Evolutionary conservation across 257 asterid genomes (phyloP).

Genomic region (Nicotiana tabacum): DNA sequence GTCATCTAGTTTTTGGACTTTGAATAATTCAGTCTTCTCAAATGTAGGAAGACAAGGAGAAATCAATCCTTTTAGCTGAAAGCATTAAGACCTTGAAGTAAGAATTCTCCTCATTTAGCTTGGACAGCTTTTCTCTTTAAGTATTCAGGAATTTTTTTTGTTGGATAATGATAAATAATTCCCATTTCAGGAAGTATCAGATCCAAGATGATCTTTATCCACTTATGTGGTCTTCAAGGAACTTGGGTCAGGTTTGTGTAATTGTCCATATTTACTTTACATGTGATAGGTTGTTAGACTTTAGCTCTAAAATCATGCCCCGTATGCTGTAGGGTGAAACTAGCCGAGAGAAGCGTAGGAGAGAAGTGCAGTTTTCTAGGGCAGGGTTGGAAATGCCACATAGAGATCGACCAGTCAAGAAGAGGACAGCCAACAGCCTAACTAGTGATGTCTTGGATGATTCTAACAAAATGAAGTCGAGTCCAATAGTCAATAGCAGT

Average conservation of each 20-base stretch:
- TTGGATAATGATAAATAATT: neutral
- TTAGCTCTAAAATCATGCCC: slow-evolving; percentile 10
- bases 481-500: slow-evolving; percentile 10
- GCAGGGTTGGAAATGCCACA: slow-evolving; percentile 60
- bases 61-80: slow-evolving; percentile 52
- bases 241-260: slow-evolving; percentile 75
- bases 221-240: slow-evolving; percentile 85
- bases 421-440: slow-evolving; percentile 29
- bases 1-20: neutral
- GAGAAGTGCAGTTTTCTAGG: slow-evolving; percentile 68
- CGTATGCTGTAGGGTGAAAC: slow-evolving; percentile 61
- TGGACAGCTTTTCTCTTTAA: neutral
- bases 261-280: neutral
- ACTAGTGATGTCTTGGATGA: slow-evolving; percentile 23
- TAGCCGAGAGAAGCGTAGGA: slow-evolving; percentile 66
- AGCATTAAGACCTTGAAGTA: slow-evolving; percentile 79
- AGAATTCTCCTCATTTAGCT: slow-evolving; percentile 15
- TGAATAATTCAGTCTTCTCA: slow-evolving; percentile 14
- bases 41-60: slow-evolving; percentile 78
- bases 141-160: neutral
- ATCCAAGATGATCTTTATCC: slow-evolving; percentile 61
- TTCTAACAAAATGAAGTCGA: slow-evolving; percentile 17
- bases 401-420: slow-evolving; percentile 37
- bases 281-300: neutral
- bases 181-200: slow-evolving; percentile 68